A percentile compares a stretch with the other conserved stretches of the same genome.
These are phyloP conservation scores for Mycocentrospora acerina DNA, from an alignment of 2,329 filamentous ascomycete species.

Conservation along the genomic window DNA sequence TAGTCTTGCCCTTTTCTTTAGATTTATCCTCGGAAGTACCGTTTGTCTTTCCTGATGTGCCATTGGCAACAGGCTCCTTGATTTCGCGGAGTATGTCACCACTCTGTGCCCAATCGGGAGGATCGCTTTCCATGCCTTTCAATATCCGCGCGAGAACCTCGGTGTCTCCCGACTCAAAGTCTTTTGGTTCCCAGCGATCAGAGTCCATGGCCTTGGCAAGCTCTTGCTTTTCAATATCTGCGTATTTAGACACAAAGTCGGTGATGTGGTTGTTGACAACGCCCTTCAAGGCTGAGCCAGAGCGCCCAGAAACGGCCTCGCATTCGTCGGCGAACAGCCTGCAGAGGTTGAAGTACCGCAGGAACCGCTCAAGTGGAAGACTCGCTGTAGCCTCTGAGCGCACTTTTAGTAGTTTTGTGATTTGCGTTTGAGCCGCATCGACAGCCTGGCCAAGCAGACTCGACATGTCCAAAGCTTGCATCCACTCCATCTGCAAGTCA, in stretches of 20 bases:
- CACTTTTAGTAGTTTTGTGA: slow-evolving; percentile 76
- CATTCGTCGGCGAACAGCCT: slow-evolving; percentile 83
- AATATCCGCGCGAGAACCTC: slow-evolving; percentile 65
- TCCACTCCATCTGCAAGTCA: slow-evolving; percentile 68
- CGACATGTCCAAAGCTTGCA: slow-evolving; percentile 73
- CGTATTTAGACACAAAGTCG: slow-evolving; percentile 72
- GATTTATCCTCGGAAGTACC: slow-evolving; percentile 33
- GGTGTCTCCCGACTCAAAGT: slow-evolving; percentile 67
- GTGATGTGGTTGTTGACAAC: slow-evolving; percentile 81
- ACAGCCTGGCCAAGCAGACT: slow-evolving; percentile 78
- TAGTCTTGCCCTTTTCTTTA: slow-evolving; percentile 49
- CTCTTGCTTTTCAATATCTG: slow-evolving; percentile 71
- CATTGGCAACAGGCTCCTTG: slow-evolving; percentile 24
- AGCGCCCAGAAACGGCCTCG: slow-evolving; percentile 78
- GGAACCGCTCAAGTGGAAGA: slow-evolving; percentile 68
- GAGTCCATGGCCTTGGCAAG: slow-evolving; percentile 76
- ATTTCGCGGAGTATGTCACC: slow-evolving; percentile 44
- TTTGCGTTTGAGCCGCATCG: slow-evolving; percentile 72
- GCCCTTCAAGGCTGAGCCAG: slow-evolving; percentile 73
- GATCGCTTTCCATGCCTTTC: slow-evolving; percentile 70
- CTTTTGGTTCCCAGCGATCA: slow-evolving; percentile 76
- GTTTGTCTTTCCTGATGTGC: slow-evolving; percentile 27
- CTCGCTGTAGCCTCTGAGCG: slow-evolving; percentile 71
- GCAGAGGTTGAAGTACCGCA: slow-evolving; percentile 81
- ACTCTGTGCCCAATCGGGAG: slow-evolving; percentile 63